Evolutionary conservation across 176 grass and related monocot species (phyloP).

Genomic region (Rhynchospora tenuis): DNA sequence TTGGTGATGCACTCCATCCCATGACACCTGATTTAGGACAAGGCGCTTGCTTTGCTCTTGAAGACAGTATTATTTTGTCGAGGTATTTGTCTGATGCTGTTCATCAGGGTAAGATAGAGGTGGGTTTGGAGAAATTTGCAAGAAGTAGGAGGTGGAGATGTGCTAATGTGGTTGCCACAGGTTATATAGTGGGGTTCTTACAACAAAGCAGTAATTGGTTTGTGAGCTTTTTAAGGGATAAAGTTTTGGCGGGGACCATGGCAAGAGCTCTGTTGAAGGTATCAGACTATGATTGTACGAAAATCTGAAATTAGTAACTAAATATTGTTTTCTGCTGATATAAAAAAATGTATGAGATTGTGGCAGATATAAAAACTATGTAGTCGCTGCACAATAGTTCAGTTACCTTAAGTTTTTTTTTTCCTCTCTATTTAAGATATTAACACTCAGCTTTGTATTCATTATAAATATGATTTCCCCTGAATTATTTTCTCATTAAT

Average conservation of each 20-base stretch:
- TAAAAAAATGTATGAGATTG: neutral
- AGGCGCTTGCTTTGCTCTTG: conserved; percentile 59
- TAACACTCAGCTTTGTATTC: neutral
- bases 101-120: conserved; percentile 17
- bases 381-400: neutral
- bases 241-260: conserved; percentile 27
- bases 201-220: conserved; percentile 28
- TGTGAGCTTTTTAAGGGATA: conserved; percentile 42
- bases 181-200: conserved; percentile 31
- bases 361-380: too few relatives aligned
- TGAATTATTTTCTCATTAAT: neutral
- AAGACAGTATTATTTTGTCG: conserved; percentile 51
- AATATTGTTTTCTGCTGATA: neutral
- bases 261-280: neutral
- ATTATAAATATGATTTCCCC: neutral
- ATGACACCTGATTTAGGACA: conserved; percentile 84
- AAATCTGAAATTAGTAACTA: conserved; percentile 9
- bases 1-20: conserved; percentile 75
- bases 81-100: conserved; percentile 46
- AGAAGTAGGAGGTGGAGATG: conserved; percentile 54
- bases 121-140: conserved; percentile 35
- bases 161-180: conserved; percentile 15
- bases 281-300: conserved; percentile 41
- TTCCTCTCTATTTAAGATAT: neutral
- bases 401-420: neutral